phyloP scores from a whole-genome alignment of 2,329 filamentous ascomycete genomes.

The Lasiodiplodia sp. region DNA sequence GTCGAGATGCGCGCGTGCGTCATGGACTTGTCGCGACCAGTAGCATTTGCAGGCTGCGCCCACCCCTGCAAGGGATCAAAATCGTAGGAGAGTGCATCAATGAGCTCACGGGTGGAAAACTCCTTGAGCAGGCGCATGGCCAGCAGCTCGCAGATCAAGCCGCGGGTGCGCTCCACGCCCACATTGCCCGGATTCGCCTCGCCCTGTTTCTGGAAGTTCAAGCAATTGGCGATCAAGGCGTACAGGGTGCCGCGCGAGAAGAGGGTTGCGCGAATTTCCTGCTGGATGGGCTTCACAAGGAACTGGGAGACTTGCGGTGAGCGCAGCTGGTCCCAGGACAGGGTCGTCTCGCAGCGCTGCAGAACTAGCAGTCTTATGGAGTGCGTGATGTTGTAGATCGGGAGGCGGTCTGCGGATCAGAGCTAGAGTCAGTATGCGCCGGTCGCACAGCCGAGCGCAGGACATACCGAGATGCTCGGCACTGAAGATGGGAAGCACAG shows the following conservation, averaged over 20 bases:
- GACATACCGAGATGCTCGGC: slow-evolving; percentile 45
- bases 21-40: slow-evolving; percentile 15
- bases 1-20: slow-evolving; percentile 77
- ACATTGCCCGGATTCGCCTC: slow-evolving; percentile 83
- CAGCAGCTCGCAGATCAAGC: slow-evolving; percentile 87
- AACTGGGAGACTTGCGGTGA: slow-evolving; percentile 98
- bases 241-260: slow-evolving; percentile 88
- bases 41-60: slow-evolving; percentile 55
- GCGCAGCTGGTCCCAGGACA: slow-evolving; percentile 93
- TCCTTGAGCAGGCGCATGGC: slow-evolving; percentile 91
- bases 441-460: slow-evolving; percentile 13
- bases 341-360: slow-evolving; percentile 85
- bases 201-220: slow-evolving; percentile 90
- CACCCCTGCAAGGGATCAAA: slow-evolving; percentile 91
- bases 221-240: slow-evolving; percentile 88
- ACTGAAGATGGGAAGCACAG: slow-evolving; percentile 50
- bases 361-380: slow-evolving; percentile 85
- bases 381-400: slow-evolving; percentile 90
- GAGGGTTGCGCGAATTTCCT: slow-evolving; percentile 82
- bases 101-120: slow-evolving; percentile 86
- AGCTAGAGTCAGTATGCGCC: slow-evolving; percentile 36
- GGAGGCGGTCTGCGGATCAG: slow-evolving; percentile 73
- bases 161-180: slow-evolving; percentile 82
- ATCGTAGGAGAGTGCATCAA: slow-evolving; percentile 93
- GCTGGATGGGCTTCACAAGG: slow-evolving; percentile 92